These are phyloP conservation scores for Malassezia slooffiae DNA, from an alignment of 1,284 basidiomycete genomes.

Conservation along the genomic window DNA sequence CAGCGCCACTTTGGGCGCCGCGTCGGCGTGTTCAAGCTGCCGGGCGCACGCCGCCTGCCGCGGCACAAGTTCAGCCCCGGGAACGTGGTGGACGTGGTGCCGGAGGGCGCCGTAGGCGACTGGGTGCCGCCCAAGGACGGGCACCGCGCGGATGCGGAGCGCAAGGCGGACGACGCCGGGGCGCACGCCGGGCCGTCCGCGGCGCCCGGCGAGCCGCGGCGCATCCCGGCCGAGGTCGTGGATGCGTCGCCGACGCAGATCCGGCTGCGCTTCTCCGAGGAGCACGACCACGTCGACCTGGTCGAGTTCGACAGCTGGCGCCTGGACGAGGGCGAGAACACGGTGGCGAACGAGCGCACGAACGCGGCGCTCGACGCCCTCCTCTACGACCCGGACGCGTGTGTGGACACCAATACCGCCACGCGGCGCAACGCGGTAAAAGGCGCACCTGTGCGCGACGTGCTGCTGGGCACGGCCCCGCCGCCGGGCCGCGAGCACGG, in stretches of 20 bases:
- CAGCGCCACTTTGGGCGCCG: constrained; percentile 29
- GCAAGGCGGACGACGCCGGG: neutral
- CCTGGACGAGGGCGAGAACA: constrained; percentile 62
- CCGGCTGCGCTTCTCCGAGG: constrained; percentile 29
- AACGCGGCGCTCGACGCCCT: constrained; percentile 57
- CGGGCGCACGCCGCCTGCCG: constrained; percentile 23
- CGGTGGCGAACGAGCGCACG: constrained; percentile 61
- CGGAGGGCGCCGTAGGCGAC: constrained; percentile 3
- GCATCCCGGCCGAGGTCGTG: constrained; percentile 31
- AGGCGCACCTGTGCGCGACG: constrained; percentile 35
- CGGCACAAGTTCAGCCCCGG: constrained; percentile 26
- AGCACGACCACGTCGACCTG: constrained; percentile 54
- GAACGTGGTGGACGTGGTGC: constrained; percentile 28
- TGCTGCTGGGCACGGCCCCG: constrained; percentile 52
- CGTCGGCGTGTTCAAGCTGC: constrained; percentile 33
- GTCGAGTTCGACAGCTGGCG: constrained; percentile 55
- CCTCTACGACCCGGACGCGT: constrained; percentile 54
- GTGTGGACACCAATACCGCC: constrained; percentile 22
- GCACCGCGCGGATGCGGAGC: neutral
- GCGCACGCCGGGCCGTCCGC: neutral
- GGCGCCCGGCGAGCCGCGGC: neutral
- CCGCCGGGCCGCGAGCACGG: constrained; percentile 53
- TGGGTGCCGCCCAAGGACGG: neutral
- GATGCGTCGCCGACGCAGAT: constrained; percentile 23
- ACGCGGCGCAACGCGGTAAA: constrained; percentile 25